A percentile compares a stretch with the other conserved stretches of the same genome.
Conservation (phyloP, 2,329 filamentous ascomycete genomes). For the Nigrospora osmanthi region DNA sequence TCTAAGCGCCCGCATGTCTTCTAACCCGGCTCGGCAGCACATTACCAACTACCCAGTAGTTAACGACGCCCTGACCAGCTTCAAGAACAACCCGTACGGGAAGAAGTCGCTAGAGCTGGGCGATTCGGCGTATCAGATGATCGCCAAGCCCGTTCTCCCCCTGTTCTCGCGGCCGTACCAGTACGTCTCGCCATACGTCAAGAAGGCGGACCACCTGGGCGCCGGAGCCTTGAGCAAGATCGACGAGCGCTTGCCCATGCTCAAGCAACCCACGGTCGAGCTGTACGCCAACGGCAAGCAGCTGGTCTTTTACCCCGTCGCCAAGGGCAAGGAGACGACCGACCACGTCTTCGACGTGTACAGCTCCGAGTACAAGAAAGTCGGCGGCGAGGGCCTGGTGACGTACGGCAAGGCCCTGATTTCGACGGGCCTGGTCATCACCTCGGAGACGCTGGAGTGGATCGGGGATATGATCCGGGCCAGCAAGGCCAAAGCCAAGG, state of each 20-base stretch:
- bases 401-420: constrained; percentile 63
- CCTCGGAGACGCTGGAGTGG: constrained; percentile 56
- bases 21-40: constrained; percentile 48
- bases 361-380: constrained; percentile 53
- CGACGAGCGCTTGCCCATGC: constrained; percentile 62
- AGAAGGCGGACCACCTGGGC: constrained; percentile 71
- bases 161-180: constrained; percentile 73
- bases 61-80: constrained; percentile 66
- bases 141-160: constrained; percentile 71
- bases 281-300: constrained; percentile 57
- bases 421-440: constrained; percentile 59
- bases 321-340: constrained; percentile 52
- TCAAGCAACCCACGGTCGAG: constrained; percentile 69
- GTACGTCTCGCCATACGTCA: constrained; percentile 78
- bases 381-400: constrained; percentile 55
- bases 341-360: constrained; percentile 54
- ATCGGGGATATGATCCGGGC: constrained; percentile 48
- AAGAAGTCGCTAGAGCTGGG: constrained; percentile 73
- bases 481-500: constrained; percentile 56
- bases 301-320: constrained; percentile 54
- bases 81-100: constrained; percentile 77
- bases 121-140: constrained; percentile 65
- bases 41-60: constrained; percentile 78
- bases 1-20: not conserved
- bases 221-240: constrained; percentile 63